Conservation (phyloP, 176 grass and related monocot species). For the Hordeum marinum region DNA sequence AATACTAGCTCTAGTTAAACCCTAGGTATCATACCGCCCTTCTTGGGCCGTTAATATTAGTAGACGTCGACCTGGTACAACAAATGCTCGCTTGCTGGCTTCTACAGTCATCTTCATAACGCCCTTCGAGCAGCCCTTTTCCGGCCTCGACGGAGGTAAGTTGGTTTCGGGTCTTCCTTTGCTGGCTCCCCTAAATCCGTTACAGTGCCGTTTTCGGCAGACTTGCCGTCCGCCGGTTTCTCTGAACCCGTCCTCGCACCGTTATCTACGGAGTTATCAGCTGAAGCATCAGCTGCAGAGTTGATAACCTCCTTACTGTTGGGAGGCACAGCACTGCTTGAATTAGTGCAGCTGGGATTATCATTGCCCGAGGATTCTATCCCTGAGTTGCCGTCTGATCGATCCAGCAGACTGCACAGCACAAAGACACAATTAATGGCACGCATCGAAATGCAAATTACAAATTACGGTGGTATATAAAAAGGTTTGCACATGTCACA, state of each 20-base stretch:
- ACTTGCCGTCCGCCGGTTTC: neutral
- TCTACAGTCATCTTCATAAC: conserved; percentile 34
- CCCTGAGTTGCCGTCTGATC: conserved; percentile 52
- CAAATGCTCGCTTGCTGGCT: neutral
- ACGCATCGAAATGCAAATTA: neutral
- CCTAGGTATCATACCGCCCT: conserved; percentile 34
- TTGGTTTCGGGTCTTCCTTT: conserved; percentile 1
- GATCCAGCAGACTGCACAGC: conserved; percentile 42
- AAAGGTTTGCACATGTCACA: neutral
- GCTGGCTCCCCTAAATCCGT: conserved; percentile 5
- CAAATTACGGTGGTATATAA: neutral
- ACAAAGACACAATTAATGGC: neutral
- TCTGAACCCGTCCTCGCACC: neutral
- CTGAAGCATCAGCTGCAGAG: neutral
- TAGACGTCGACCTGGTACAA: conserved; percentile 16
- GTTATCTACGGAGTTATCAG: neutral
- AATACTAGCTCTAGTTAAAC: conserved; percentile 30
- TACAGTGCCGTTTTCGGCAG: conserved; percentile 24
- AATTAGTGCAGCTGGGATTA: conserved; percentile 51
- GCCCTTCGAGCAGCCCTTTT: conserved; percentile 41
- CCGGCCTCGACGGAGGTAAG: conserved; percentile 24
- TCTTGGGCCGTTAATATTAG: conserved; percentile 42
- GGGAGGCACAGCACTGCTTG: conserved; percentile 20
- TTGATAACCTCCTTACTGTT: neutral
- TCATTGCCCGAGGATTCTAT: conserved; percentile 48